phyloP scores from a whole-genome alignment of 306 rosid species.

The Pyrus bretschneideri region DNA sequence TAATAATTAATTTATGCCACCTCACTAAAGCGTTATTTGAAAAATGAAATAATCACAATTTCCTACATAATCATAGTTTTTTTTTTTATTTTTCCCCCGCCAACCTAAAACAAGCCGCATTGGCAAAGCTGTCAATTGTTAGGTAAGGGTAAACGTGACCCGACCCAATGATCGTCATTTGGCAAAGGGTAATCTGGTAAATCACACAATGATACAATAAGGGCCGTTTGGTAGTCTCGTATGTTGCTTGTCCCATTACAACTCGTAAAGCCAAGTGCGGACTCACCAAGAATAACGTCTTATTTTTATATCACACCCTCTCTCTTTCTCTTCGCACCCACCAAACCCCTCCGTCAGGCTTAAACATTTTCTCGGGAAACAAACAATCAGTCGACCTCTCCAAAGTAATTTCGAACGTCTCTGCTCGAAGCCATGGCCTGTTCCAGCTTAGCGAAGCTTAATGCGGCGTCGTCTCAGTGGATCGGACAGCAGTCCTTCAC shows the following conservation, averaged over 20 bases:
- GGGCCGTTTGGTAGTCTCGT: slow-evolving; percentile 28
- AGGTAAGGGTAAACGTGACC: slow-evolving; percentile 1
- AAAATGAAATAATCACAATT: no score
- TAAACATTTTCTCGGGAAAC: neutral
- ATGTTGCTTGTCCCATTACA: neutral
- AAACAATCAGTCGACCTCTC: slow-evolving; percentile 1
- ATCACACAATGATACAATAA: neutral
- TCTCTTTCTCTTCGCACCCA: neutral
- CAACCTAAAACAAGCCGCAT: neutral
- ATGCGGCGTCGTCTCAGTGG: slow-evolving; percentile 63
- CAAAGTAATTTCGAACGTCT: neutral
- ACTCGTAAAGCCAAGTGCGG: slow-evolving; percentile 14
- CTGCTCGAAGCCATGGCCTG: slow-evolving; percentile 50
- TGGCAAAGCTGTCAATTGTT: neutral
- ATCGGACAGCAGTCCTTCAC: slow-evolving; percentile 61
- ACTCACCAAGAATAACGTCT: slow-evolving; percentile 16
- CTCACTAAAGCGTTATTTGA: no score
- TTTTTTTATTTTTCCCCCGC: neutral
- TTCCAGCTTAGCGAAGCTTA: slow-evolving; percentile 54
- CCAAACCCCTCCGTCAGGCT: neutral
- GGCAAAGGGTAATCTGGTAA: neutral
- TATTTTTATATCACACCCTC: neutral
- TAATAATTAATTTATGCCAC: no score
- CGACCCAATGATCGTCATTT: neutral
- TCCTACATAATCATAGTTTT: neutral